Evolutionary conservation across 306 rosid species (phyloP).

Genomic region (Cucurbita pepo): DNA sequence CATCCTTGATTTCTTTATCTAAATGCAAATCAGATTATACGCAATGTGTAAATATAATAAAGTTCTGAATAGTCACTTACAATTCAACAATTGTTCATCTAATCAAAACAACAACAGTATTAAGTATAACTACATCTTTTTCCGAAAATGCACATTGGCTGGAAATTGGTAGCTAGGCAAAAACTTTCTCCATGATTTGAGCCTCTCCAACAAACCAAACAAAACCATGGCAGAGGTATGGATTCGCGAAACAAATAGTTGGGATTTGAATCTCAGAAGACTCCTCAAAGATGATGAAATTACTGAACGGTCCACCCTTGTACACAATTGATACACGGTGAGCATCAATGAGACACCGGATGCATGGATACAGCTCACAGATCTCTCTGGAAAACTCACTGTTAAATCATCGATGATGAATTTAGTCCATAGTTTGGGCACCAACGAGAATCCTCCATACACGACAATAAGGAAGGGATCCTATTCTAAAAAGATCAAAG

Average conservation of each 20-base stretch:
- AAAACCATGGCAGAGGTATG: too few species aligned
- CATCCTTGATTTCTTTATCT: conserved; percentile 26
- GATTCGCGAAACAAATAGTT: too few species aligned
- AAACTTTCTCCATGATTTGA: too few species aligned
- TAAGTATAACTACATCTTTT: neutral
- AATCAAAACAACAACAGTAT: neutral
- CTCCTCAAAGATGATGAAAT: neutral
- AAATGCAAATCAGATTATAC: conserved; percentile 5
- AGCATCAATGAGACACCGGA: neutral
- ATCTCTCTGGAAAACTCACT: too few species aligned
- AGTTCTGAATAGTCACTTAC: neutral
- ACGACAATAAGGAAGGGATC: too few species aligned
- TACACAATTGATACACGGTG: too few species aligned
- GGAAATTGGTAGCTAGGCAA: too few species aligned
- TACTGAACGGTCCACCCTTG: neutral
- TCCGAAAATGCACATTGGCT: neutral
- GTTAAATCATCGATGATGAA: too few species aligned
- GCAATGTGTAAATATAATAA: neutral
- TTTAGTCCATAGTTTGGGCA: too few species aligned
- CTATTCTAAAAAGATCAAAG: too few species aligned
- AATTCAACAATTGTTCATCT: neutral
- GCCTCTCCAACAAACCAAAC: too few species aligned
- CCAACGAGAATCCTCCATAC: too few species aligned
- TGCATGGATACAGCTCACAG: neutral
- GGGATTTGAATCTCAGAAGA: neutral